A percentile compares a stretch with the other conserved stretches of the same genome.
Evolutionary conservation across 2,329 filamentous ascomycete genomes (phyloP).

Genomic region (Pyricularia sp.): DNA sequence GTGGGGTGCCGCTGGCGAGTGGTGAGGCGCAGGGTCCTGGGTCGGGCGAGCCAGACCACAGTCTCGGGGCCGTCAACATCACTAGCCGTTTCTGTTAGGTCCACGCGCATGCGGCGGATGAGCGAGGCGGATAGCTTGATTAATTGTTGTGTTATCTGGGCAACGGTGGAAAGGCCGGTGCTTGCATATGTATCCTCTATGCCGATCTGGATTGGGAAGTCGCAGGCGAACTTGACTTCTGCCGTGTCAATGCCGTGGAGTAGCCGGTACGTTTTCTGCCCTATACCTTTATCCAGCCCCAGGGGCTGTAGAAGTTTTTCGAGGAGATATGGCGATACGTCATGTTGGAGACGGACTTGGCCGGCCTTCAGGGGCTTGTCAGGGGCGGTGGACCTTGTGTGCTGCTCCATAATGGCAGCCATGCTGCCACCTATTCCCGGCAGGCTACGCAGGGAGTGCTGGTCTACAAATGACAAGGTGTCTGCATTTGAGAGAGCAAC

Average conservation of each 20-base stretch:
- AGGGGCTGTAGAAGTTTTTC: slow-evolving; percentile 62
- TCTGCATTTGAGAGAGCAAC: slow-evolving; percentile 52
- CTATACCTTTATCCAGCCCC: slow-evolving; percentile 63
- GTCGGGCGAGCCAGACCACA: slow-evolving; percentile 63
- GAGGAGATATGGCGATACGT: slow-evolving; percentile 54
- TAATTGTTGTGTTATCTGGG: slow-evolving; percentile 60
- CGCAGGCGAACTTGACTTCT: slow-evolving; percentile 62
- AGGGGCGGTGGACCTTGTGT: slow-evolving; percentile 31
- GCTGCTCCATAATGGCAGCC: slow-evolving; percentile 44
- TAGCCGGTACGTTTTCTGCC: slow-evolving; percentile 63
- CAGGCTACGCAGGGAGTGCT: slow-evolving; percentile 66
- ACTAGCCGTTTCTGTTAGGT: slow-evolving; percentile 50
- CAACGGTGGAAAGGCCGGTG: slow-evolving; percentile 53
- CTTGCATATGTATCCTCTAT: slow-evolving; percentile 84
- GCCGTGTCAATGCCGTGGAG: slow-evolving; percentile 72
- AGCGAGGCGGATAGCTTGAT: slow-evolving; percentile 59
- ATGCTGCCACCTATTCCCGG: slow-evolving; percentile 80
- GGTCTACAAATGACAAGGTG: slow-evolving; percentile 62
- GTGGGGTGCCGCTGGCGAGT: slow-evolving; percentile 46
- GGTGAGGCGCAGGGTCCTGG: slow-evolving; percentile 72
- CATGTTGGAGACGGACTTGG: slow-evolving; percentile 53
- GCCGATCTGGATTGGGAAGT: slow-evolving; percentile 78
- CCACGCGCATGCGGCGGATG: slow-evolving; percentile 67
- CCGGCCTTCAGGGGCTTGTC: slow-evolving; percentile 48
- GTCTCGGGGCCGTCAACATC: slow-evolving; percentile 21